These are phyloP conservation scores for Herpetomonas samuelpessoai DNA, from an alignment of 208 protist genomes.

Conservation along the genomic window DNA sequence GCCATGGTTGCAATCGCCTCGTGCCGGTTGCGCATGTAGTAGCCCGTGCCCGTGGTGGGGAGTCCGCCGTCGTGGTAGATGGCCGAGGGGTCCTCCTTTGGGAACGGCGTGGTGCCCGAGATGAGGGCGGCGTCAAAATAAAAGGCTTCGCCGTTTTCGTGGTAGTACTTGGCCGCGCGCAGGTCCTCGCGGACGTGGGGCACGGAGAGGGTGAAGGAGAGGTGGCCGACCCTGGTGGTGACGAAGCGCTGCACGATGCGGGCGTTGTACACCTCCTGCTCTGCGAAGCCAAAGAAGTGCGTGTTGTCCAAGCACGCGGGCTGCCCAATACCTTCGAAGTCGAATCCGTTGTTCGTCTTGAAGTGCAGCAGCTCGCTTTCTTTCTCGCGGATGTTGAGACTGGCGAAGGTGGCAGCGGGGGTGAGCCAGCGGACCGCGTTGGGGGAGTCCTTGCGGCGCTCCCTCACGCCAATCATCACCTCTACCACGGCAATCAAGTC, in stretches of 20 bases:
- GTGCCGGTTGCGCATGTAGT: neutral
- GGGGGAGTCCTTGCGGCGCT: constrained; percentile 42
- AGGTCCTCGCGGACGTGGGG: constrained; percentile 37
- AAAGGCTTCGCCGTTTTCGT: neutral
- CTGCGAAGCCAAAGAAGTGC: constrained; percentile 42
- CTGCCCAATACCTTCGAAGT: neutral
- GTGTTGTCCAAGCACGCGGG: constrained; percentile 10
- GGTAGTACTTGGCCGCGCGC: constrained; percentile 9
- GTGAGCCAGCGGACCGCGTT: constrained; percentile 60
- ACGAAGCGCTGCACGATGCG: constrained; percentile 66
- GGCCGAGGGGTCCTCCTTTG: neutral
- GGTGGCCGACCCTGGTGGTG: constrained; percentile 50
- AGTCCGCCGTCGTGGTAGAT: neutral
- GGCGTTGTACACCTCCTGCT: constrained; percentile 44
- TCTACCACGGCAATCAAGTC: constrained; percentile 67
- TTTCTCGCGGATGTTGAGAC: neutral
- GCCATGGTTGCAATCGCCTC: neutral
- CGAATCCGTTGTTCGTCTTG: neutral
- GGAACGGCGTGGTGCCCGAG: no score
- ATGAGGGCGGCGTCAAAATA: neutral
- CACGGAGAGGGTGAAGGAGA: constrained; percentile 48
- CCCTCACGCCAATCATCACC: constrained; percentile 44
- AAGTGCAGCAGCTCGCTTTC: constrained; percentile 3
- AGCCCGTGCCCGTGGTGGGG: neutral
- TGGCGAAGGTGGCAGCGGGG: constrained; percentile 8